Percentiles rank a stretch among this genome's conserved stretches.
These are phyloP conservation scores for Croton laevigatus DNA, from an alignment of 441 rosid genomes.

Conservation along the genomic window DNA sequence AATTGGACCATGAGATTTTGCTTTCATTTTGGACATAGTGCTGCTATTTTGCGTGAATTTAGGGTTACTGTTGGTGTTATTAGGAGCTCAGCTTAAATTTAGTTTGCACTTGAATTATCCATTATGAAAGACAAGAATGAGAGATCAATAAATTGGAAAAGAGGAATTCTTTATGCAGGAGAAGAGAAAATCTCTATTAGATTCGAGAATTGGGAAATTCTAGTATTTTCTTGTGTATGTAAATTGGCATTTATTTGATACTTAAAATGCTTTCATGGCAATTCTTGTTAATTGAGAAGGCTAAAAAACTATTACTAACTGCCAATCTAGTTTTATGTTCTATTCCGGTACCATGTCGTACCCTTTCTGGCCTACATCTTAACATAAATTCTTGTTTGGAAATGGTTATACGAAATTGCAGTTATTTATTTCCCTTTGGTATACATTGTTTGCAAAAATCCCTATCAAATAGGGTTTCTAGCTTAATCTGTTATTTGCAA, in stretches of 20 bases:
- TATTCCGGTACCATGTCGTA: background rate
- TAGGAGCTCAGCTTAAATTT: background rate
- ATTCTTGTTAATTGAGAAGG: background rate
- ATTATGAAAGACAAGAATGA: background rate
- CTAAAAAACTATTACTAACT: background rate
- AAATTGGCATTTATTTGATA: background rate
- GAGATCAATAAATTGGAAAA: background rate
- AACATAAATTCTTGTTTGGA: background rate
- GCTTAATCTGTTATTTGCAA: slow-evolving; percentile 1
- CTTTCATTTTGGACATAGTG: background rate
- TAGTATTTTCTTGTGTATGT: background rate
- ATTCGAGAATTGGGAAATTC: background rate
- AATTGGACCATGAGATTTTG: background rate
- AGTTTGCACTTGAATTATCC: background rate
- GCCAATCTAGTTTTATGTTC: background rate
- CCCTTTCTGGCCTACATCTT: background rate
- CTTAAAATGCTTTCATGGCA: too few species aligned
- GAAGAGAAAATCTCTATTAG: background rate
- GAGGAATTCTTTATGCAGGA: background rate
- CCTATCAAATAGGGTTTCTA: background rate
- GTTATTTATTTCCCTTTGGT: background rate
- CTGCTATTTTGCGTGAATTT: slow-evolving; percentile 1
- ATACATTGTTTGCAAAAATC: background rate
- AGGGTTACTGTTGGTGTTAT: background rate
- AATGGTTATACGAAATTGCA: background rate